Conservation (phyloP, 2,329 filamentous ascomycete genomes). For the Cytospora leucostoma region DNA sequence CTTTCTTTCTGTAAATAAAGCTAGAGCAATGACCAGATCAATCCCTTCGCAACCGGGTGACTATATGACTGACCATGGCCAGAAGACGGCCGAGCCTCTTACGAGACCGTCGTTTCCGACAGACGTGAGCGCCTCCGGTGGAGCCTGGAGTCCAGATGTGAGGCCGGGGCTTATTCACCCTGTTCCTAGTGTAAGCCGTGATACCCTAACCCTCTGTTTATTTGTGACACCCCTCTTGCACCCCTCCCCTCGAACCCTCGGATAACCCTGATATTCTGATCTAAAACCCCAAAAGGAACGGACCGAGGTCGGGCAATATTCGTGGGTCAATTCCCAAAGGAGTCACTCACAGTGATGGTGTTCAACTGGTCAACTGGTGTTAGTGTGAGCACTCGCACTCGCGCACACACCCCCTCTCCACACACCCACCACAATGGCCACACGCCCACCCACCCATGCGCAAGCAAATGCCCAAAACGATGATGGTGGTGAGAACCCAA, state of each 20-base stretch:
- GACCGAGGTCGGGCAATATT: background rate
- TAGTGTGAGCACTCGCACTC: background rate
- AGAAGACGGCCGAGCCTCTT: constrained; percentile 4
- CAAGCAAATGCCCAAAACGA: no score
- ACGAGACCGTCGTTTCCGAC: constrained; percentile 7
- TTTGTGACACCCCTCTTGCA: background rate
- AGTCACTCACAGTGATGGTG: no score
- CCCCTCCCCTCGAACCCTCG: background rate
- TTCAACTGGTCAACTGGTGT: background rate
- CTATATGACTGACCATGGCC: background rate
- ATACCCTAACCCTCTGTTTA: background rate
- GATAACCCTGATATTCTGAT: no score
- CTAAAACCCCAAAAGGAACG: background rate
- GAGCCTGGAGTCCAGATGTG: constrained; percentile 17
- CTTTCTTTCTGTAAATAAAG: no score
- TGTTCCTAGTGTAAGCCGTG: background rate
- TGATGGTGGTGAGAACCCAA: constrained; percentile 3
- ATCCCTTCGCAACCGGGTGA: background rate
- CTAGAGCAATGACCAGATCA: background rate
- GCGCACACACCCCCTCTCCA: background rate
- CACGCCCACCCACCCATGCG: no score
- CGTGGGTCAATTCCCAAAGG: background rate
- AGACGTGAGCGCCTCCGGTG: background rate
- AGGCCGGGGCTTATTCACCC: background rate
- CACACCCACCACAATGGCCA: no score